These are phyloP conservation scores for Talaromyces sp. DNA, from an alignment of 2,329 filamentous ascomycete species.

Conservation along the genomic window DNA sequence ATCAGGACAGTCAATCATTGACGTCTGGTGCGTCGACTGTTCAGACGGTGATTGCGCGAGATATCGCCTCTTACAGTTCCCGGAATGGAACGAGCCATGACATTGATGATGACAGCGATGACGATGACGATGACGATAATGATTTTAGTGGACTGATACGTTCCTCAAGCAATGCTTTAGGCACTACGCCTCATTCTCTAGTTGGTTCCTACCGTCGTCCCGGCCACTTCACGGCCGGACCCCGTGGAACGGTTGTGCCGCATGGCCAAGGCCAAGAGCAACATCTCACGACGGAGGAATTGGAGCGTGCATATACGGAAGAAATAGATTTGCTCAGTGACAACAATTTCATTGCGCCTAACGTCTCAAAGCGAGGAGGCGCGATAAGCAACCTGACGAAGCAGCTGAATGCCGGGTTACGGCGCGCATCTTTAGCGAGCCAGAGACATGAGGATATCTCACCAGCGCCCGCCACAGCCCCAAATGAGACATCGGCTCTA, in stretches of 20 bases:
- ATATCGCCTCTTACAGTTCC: conserved; percentile 51
- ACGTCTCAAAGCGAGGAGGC: conserved; percentile 34
- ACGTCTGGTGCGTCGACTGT: conserved; percentile 62
- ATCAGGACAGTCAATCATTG: conserved; percentile 45
- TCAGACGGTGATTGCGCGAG: conserved; percentile 62
- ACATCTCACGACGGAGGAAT: conserved; percentile 50
- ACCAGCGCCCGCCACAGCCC: not conserved
- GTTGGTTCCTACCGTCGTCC: conserved; percentile 70
- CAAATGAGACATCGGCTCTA: conserved; percentile 49
- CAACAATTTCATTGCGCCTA: conserved; percentile 56
- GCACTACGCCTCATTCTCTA: conserved; percentile 48
- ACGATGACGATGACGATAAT: conserved; percentile 34
- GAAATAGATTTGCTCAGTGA: conserved; percentile 58
- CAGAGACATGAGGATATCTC: conserved; percentile 7
- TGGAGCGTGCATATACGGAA: conserved; percentile 53
- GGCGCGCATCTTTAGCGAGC: conserved; percentile 8
- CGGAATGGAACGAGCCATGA: conserved; percentile 41
- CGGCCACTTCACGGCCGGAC: conserved; percentile 69
- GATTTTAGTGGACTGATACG: conserved; percentile 42
- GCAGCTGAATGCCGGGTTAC: conserved; percentile 26
- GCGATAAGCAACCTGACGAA: conserved; percentile 22
- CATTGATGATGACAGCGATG: conserved; percentile 40
- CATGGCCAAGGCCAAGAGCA: conserved; percentile 41
- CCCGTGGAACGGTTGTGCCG: conserved; percentile 66
- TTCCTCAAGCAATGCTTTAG: conserved; percentile 36